These are phyloP conservation scores for Chalciporus sp. DNA, from an alignment of 1,284 basidiomycete genomes.

Conservation along the genomic window DNA sequence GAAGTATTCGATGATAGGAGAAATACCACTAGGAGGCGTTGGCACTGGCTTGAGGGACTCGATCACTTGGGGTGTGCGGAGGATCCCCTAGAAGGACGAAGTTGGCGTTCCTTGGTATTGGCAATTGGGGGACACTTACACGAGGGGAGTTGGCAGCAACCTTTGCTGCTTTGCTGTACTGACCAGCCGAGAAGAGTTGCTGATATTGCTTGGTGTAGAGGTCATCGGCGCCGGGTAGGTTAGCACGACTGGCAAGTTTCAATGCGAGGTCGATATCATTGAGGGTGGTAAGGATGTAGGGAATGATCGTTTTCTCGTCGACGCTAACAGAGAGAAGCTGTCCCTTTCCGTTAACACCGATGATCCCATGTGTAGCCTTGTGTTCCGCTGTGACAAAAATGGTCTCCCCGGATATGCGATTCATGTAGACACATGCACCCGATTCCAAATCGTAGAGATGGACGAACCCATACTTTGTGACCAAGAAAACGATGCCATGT, in stretches of 20 bases:
- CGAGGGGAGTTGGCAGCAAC: slow-evolving; percentile 97
- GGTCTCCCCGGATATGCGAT: slow-evolving; percentile 99
- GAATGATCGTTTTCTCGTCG: slow-evolving; percentile 95
- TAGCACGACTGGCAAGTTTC: slow-evolving; percentile 96
- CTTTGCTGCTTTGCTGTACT: slow-evolving; percentile 96
- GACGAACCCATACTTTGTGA: slow-evolving; percentile 99
- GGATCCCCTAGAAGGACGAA: slow-evolving; percentile 73
- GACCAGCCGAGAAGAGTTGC: slow-evolving; percentile 86
- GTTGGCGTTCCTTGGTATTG: slow-evolving; percentile 8
- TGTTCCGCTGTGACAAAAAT: slow-evolving; percentile 99
- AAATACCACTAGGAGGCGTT: slow-evolving; percentile 86
- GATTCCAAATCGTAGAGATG: slow-evolving; percentile 99
- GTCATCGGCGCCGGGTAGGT: slow-evolving; percentile 97
- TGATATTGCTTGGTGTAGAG: slow-evolving; percentile 97
- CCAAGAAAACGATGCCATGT: slow-evolving; percentile 96
- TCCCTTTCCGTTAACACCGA: slow-evolving; percentile 99
- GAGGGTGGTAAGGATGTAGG: slow-evolving; percentile 91
- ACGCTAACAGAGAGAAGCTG: slow-evolving; percentile 97
- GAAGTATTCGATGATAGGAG: slow-evolving; percentile 98
- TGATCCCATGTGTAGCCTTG: slow-evolving; percentile 92
- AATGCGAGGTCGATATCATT: slow-evolving; percentile 99
- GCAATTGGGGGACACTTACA: slow-evolving; percentile 38
- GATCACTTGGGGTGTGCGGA: slow-evolving; percentile 95
- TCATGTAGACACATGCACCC: slow-evolving; percentile 99
- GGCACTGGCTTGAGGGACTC: slow-evolving; percentile 98